These are phyloP conservation scores for Saccharomycopsis sp. DNA, from an alignment of 805 yeast genomes.

Conservation along the genomic window DNA sequence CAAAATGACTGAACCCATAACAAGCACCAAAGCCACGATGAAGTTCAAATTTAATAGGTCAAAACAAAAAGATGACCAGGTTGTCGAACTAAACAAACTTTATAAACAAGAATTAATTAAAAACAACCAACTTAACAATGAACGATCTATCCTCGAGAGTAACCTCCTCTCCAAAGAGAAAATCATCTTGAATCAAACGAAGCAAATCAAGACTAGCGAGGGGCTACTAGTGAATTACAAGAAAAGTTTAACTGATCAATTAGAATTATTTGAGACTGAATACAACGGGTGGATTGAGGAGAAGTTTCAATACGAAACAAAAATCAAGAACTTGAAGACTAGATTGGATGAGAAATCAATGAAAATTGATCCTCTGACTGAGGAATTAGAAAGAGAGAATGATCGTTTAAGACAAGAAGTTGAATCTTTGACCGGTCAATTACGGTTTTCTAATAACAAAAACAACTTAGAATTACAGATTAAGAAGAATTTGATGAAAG, in stretches of 20 bases:
- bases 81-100: slow-evolving; percentile 25
- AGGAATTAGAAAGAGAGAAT: slow-evolving; percentile 5
- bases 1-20: neutral
- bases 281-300: slow-evolving; percentile 19
- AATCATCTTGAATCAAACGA: slow-evolving; percentile 12
- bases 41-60: too few relatives aligned
- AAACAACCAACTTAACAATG: slow-evolving; percentile 9
- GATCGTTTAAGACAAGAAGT: slow-evolving; percentile 5
- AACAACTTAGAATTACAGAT: slow-evolving; percentile 1
- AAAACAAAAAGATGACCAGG: too few relatives aligned
- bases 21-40: too few relatives aligned
- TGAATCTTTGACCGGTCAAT: neutral
- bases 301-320: slow-evolving; percentile 14
- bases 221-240: slow-evolving; percentile 11
- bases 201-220: slow-evolving; percentile 8
- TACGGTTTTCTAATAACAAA: neutral
- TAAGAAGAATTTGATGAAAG: slow-evolving; percentile 7
- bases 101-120: slow-evolving; percentile 9
- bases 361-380: neutral
- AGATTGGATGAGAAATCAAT: neutral
- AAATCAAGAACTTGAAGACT: slow-evolving; percentile 5
- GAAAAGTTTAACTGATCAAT: slow-evolving; percentile 11
- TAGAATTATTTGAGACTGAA: slow-evolving; percentile 13
- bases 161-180: slow-evolving; percentile 14
- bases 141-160: slow-evolving; percentile 13